Conservation (phyloP, 2,329 filamentous ascomycete species). For the Dactylellina parvicollis region DNA sequence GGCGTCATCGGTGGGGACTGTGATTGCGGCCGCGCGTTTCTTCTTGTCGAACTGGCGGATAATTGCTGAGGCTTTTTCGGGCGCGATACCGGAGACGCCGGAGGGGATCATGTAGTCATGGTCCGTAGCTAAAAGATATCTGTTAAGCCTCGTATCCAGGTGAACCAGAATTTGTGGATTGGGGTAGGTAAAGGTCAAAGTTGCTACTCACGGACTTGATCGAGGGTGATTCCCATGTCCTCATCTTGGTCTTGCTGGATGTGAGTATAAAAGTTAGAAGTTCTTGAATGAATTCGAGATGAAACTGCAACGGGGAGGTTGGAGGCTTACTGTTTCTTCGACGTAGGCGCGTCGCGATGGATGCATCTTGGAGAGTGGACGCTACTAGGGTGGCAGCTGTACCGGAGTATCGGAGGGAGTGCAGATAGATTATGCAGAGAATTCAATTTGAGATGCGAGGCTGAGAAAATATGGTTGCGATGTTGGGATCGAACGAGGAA, state of each 20-base stretch:
- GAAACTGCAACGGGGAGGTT: neutral
- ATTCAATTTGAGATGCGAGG: constrained; percentile 57
- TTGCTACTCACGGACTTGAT: constrained; percentile 74
- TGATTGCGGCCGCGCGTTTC: constrained; percentile 84
- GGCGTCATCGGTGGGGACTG: constrained; percentile 92
- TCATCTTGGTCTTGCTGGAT: constrained; percentile 64
- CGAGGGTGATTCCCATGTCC: constrained; percentile 70
- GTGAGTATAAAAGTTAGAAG: constrained; percentile 56
- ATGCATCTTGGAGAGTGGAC: constrained; percentile 37
- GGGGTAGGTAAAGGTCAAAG: no score
- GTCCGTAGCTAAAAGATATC: constrained; percentile 69
- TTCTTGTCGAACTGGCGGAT: constrained; percentile 91
- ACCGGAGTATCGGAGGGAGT: neutral
- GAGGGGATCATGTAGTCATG: constrained; percentile 84
- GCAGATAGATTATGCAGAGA: constrained; percentile 62
- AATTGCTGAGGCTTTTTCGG: constrained; percentile 85
- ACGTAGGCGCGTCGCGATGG: constrained; percentile 54
- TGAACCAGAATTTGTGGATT: constrained; percentile 30
- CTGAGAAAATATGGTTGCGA: constrained; percentile 43
- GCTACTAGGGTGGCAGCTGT: neutral
- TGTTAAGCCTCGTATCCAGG: no score
- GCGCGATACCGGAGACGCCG: constrained; percentile 72
- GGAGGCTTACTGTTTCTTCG: constrained; percentile 50
- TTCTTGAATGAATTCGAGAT: constrained; percentile 28
- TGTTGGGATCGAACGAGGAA: constrained; percentile 2